phyloP scores from a whole-genome alignment of 163 green algal species.

The Scenedesmus sp. region DNA sequence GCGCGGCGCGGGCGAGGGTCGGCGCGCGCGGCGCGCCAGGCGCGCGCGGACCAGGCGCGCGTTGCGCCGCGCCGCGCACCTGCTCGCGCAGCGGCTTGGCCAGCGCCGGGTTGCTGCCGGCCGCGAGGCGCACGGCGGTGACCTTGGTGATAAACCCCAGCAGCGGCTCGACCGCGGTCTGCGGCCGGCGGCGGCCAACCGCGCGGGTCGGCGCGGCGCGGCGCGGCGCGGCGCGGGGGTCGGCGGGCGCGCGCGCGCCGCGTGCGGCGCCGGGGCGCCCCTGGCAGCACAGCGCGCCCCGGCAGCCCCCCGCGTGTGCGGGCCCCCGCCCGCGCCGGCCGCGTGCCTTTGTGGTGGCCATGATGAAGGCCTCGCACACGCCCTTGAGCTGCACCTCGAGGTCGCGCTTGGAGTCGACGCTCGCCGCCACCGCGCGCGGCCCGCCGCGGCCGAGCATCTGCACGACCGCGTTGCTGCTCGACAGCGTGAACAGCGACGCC shows the following conservation, averaged over 20 bases:
- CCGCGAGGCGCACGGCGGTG: constrained; percentile 60
- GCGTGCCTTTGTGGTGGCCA: constrained; percentile 87
- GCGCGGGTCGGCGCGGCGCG: too few species aligned
- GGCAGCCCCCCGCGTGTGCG: too few species aligned
- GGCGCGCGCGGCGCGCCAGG: too few species aligned
- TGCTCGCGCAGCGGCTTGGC: constrained; percentile 80
- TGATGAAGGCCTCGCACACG: constrained; percentile 94
- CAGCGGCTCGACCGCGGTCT: constrained; percentile 93
- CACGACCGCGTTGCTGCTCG: constrained; percentile 81
- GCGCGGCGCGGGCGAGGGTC: neutral
- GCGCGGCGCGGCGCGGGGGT: too few species aligned
- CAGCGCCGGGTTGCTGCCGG: constrained; percentile 31
- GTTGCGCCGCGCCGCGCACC: constrained; percentile 48
- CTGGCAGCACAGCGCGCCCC: too few species aligned
- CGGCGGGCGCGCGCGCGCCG: too few species aligned
- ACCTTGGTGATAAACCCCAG: constrained; percentile 99
- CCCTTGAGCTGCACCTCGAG: constrained; percentile 88
- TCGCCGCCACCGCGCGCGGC: constrained; percentile 65
- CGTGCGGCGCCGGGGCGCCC: too few species aligned
- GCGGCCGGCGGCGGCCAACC: too few species aligned
- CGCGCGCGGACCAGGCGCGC: neutral
- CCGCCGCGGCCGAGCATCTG: constrained; percentile 80
- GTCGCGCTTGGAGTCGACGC: constrained; percentile 92
- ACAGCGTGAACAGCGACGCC: constrained; percentile 85
- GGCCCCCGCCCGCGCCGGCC: too few species aligned